A percentile compares a stretch with the other conserved stretches of the same genome.
These are phyloP conservation scores for Tricholoma hemisulphureum DNA, from an alignment of 768 basidiomycete species.

Conservation along the genomic window DNA sequence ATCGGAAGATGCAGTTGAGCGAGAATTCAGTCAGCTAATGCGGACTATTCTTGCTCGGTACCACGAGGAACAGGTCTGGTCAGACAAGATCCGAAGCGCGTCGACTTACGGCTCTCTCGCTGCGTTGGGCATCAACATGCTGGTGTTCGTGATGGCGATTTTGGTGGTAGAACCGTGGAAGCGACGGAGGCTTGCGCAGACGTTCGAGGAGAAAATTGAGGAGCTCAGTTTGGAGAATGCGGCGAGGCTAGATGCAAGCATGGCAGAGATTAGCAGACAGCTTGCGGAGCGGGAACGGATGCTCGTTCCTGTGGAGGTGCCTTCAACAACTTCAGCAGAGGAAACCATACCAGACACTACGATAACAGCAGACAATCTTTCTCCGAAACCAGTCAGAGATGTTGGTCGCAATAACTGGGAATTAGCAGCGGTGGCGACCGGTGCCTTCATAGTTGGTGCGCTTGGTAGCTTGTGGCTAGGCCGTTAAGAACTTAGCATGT, in stretches of 20 bases:
- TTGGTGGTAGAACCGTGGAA: slow-evolving; percentile 97
- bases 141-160: slow-evolving; percentile 89
- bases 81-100: slow-evolving; percentile 94
- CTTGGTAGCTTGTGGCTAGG: slow-evolving; percentile 30
- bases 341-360: slow-evolving; percentile 3
- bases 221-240: slow-evolving; percentile 59
- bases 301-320: slow-evolving; percentile 9
- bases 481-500: too few relatives aligned
- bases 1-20: slow-evolving; percentile 79
- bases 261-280: slow-evolving; percentile 46
- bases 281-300: slow-evolving; percentile 43
- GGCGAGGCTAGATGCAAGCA: slow-evolving; percentile 45
- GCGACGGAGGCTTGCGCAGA: slow-evolving; percentile 77
- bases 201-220: slow-evolving; percentile 83
- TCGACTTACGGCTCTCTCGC: slow-evolving; percentile 91
- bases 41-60: slow-evolving; percentile 86
- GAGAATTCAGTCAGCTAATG: slow-evolving; percentile 85
- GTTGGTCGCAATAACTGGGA: slow-evolving; percentile 5
- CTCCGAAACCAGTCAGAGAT: neutral
- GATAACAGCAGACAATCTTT: neutral
- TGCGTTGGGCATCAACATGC: slow-evolving; percentile 82
- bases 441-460: slow-evolving; percentile 37
- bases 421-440: slow-evolving; percentile 31
- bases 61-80: slow-evolving; percentile 99
- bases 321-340: slow-evolving; percentile 1